Conservation (phyloP, 495 filamentous ascomycete genomes). For the Neurospora sp. region DNA sequence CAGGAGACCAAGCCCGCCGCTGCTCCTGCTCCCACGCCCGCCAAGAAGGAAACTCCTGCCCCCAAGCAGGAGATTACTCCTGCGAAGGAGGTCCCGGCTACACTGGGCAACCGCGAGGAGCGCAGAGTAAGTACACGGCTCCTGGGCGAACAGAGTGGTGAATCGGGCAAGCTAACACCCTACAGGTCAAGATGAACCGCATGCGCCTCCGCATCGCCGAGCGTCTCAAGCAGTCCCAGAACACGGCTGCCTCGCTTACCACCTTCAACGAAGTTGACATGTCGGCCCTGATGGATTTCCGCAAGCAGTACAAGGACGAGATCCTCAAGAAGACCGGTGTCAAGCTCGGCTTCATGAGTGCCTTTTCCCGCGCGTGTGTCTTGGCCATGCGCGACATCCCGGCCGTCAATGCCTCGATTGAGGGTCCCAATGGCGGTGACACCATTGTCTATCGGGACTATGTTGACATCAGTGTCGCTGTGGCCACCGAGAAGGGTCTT, state of each 20-base stretch:
- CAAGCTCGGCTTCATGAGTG: conserved; percentile 98
- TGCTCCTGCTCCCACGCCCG: conserved; percentile 23
- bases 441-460: conserved; percentile 98
- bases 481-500: conserved; percentile 94
- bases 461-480: conserved; percentile 94
- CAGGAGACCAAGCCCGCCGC: conserved; percentile 17
- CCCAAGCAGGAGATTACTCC: conserved; percentile 39
- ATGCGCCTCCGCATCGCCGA: conserved; percentile 97
- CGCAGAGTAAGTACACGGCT: conserved; percentile 54
- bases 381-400: conserved; percentile 92
- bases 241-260: conserved; percentile 92
- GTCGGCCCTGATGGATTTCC: conserved; percentile 95
- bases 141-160: not conserved
- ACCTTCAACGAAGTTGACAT: conserved; percentile 99
- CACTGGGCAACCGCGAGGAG: conserved; percentile 75
- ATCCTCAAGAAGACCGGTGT: conserved; percentile 91
- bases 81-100: conserved; percentile 27
- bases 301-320: conserved; percentile 93
- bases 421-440: conserved; percentile 88
- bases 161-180: not conserved
- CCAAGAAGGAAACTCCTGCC: conserved; percentile 17
- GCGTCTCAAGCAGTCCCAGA: conserved; percentile 97
- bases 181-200: conserved; percentile 96
- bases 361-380: conserved; percentile 85
- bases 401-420: conserved; percentile 95